Conservation (phyloP, 768 basidiomycete genomes). For the Phaeotremella skinneri region DNA sequence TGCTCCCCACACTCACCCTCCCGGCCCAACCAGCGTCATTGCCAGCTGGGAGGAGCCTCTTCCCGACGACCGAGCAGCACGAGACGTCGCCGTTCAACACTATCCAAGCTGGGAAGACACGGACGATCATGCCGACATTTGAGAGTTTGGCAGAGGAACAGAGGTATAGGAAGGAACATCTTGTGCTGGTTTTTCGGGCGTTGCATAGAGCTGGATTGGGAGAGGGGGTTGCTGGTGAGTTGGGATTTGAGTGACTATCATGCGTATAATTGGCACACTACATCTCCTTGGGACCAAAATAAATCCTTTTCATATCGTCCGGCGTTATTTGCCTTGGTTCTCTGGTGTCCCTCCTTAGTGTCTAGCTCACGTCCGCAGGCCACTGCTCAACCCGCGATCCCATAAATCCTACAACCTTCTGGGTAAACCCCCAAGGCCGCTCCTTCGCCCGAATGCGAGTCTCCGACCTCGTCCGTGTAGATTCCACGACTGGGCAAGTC, state of each 20-base stretch:
- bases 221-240: conserved; percentile 35
- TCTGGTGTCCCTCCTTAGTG: neutral
- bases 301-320: neutral
- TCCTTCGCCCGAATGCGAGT: conserved; percentile 33
- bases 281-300: too few species aligned
- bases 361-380: conserved; percentile 12
- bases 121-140: conserved; percentile 31
- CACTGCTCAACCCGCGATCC: conserved; percentile 36
- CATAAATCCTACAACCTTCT: conserved; percentile 36
- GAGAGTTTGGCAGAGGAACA: conserved; percentile 23
- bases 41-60: conserved; percentile 9
- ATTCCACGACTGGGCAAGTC: conserved; percentile 18
- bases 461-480: conserved; percentile 29
- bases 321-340: neutral
- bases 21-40: neutral
- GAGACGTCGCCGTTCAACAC: conserved; percentile 24
- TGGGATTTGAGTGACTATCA: neutral
- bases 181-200: conserved; percentile 28
- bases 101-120: conserved; percentile 26
- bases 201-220: conserved; percentile 29
- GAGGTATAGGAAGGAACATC: conserved; percentile 34
- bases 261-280: neutral
- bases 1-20: neutral
- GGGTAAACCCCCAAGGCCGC: conserved; percentile 37
- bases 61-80: conserved; percentile 24